phyloP scores from a whole-genome alignment of 2,329 filamentous ascomycete genomes.

The Cordyceps cateniannulata region DNA sequence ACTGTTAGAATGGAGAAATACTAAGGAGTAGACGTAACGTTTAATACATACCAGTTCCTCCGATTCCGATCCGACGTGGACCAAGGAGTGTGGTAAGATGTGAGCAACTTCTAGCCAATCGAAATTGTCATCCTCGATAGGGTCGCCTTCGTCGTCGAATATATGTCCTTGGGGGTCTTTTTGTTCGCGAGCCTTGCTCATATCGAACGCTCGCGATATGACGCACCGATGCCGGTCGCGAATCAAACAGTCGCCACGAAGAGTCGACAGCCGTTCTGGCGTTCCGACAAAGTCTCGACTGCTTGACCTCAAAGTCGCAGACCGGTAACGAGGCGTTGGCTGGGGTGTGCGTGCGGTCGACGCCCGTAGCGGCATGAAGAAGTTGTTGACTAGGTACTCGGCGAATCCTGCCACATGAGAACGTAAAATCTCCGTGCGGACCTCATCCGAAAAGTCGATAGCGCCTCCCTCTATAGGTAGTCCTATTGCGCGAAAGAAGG shows the following conservation, averaged over 20 bases:
- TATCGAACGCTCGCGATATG: not conserved
- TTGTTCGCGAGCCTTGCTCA: not conserved
- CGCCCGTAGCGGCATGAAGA: not conserved
- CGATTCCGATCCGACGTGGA: constrained; percentile 4
- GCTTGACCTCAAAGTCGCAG: not conserved
- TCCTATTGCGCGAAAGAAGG: not conserved
- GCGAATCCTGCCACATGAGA: not conserved
- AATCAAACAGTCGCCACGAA: not conserved
- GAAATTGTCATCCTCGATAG: constrained; percentile 2
- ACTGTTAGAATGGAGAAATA: not conserved
- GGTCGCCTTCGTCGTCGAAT: not conserved
- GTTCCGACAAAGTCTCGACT: not conserved
- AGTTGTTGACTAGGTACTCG: not conserved
- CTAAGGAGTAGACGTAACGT: not conserved
- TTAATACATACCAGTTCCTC: constrained; percentile 10
- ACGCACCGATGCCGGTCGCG: not conserved
- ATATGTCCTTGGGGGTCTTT: not conserved
- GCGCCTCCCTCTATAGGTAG: not conserved
- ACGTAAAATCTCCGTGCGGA: not conserved
- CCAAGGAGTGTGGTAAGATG: constrained; percentile 15
- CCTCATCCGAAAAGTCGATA: not conserved
- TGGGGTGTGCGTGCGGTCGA: not conserved
- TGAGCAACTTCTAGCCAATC: constrained; percentile 15
- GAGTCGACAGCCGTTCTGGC: not conserved
- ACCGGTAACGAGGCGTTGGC: not conserved